These are phyloP conservation scores for Scopulariopsis brevicaulis DNA, from an alignment of 2,329 filamentous ascomycete species.

Conservation along the genomic window DNA sequence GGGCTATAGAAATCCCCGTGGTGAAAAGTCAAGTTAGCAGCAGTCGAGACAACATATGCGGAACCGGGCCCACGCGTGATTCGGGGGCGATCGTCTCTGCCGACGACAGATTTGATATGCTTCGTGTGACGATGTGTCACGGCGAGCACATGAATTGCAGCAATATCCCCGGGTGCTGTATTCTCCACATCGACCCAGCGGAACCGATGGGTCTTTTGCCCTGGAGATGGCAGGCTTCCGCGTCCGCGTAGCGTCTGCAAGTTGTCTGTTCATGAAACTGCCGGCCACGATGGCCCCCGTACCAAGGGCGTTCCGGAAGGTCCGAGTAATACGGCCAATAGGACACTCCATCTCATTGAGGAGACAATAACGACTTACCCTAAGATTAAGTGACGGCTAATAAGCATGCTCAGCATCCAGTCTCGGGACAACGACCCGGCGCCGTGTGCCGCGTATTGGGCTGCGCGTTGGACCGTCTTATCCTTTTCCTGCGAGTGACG, in stretches of 20 bases:
- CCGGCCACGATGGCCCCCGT: neutral
- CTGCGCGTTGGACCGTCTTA: neutral
- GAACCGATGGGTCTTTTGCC: neutral
- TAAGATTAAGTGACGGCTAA: neutral
- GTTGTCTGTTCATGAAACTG: neutral
- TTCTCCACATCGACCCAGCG: neutral
- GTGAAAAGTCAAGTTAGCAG: neutral
- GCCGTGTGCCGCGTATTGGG: neutral
- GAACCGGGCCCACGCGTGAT: neutral
- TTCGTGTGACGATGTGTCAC: neutral
- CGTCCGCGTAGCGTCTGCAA: neutral
- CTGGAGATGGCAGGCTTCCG: neutral
- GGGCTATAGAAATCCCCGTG: neutral
- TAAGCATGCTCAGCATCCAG: conserved; percentile 1
- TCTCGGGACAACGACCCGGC: conserved; percentile 2
- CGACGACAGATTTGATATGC: neutral
- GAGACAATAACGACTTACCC: neutral
- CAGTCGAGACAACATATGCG: neutral
- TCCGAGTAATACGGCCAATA: neutral
- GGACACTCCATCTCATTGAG: neutral
- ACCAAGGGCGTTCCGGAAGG: neutral
- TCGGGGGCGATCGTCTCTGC: neutral
- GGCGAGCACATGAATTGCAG: neutral
- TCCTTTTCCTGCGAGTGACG: neutral
- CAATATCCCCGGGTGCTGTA: neutral